Evolutionary conservation across 495 filamentous ascomycete species (phyloP), one percentile per base, ranked within the genome.

Genomic region (Lasiosphaeris hirsuta): DNA sequence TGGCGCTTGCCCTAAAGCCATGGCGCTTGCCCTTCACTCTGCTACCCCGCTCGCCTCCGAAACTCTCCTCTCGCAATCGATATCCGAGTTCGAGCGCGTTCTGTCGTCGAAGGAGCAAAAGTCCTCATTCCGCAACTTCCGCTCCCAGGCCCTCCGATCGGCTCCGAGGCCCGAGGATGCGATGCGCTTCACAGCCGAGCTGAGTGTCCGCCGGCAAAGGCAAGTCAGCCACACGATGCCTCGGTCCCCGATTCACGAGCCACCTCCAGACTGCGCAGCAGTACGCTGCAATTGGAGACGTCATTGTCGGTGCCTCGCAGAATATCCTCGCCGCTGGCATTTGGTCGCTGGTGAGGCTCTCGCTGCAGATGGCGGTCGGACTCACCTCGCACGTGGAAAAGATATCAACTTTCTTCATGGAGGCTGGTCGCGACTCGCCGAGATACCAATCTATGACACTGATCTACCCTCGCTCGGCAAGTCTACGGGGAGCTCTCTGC

Each of bases 271-370:
- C 68, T 14, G 66, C 75, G 37, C 75, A 80, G 46, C 72, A 77
- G 56, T 77, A 71, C 52, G 72, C 72, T 23, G 68, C 69, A 10
- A 57, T 76, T 23, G 75, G 73, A 18, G 75, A 80, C 57, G 68
- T 78, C 11, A 51, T 77, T 11, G 60, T 77, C 10, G 75, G 75
- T 5, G 75, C 71, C 3, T 69, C 70, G 14, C 75, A 78, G 63
- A 77, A 77, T 58, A 50, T 78, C 17, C 65, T 80, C 34, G 74
- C 75, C 41, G 73, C 75, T 61, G 68, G 74, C 23, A 70, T 76
- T 10, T 80, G 75, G 77, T 64, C 69, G 7, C 34, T 73, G n/a
- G 67, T 77, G 11, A 65, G 72, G 51, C 70, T 71, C 52, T 72
- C 70, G 34, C 65, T 79, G 41, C 59, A 72, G 40, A 71, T 78